phyloP scores from a whole-genome alignment of 176 grass and related monocot species.

The Zoysia pacifica region DNA sequence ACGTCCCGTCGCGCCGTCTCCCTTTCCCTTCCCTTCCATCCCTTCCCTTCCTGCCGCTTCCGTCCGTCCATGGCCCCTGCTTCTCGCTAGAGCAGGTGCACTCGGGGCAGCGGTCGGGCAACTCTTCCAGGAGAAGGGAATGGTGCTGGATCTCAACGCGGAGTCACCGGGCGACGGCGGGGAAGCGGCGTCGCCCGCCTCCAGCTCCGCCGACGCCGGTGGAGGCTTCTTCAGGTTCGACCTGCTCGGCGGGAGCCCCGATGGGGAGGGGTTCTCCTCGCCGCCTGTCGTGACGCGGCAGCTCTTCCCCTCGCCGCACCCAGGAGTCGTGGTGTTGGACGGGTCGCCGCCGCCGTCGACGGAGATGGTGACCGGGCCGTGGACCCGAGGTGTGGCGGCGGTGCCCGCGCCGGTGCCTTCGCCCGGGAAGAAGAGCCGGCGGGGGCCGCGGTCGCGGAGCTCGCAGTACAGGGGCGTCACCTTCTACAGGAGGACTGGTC shows the following conservation, averaged over 20 bases:
- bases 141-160: conserved; percentile 89
- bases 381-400: not conserved
- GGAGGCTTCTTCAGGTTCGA: conserved; percentile 41
- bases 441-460: conserved; percentile 81
- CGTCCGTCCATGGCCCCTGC: not conserved
- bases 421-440: conserved; percentile 76
- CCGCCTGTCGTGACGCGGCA: conserved; percentile 52
- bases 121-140: conserved; percentile 7
- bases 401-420: conserved; percentile 10
- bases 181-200: conserved; percentile 40
- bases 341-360: not conserved
- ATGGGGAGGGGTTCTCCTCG: conserved; percentile 37
- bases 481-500: conserved; percentile 84
- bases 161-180: conserved; percentile 38
- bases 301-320: conserved; percentile 59
- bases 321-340: not conserved
- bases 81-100: not conserved
- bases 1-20: conserved; percentile 46
- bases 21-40: not conserved
- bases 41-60: not conserved
- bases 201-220: conserved; percentile 31
- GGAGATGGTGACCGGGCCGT: not conserved
- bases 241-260: conserved; percentile 41
- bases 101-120: not conserved
- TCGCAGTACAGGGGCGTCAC: conserved; percentile 95